phyloP scores from a whole-genome alignment of 805 yeast genomes.

The Saccharomycopsis olivae region DNA sequence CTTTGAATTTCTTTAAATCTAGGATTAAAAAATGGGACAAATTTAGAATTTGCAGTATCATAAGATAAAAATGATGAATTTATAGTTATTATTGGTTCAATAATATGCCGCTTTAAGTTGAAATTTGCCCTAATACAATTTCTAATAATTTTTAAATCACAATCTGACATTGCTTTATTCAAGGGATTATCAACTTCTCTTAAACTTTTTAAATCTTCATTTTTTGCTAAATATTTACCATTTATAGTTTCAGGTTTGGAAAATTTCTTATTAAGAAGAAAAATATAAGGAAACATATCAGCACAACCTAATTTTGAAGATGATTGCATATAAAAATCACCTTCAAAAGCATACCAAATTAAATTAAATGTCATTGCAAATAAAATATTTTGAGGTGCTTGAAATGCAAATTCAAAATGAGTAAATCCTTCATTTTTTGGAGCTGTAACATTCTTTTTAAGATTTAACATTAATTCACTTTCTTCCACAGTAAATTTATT shows the following conservation, averaged over 20 bases:
- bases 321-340: slow-evolving; percentile 13
- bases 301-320: neutral
- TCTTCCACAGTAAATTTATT: slow-evolving; percentile 15
- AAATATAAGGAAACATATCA: slow-evolving; percentile 1
- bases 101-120: neutral
- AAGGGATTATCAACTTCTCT: neutral
- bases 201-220: slow-evolving; percentile 1
- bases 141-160: slow-evolving; percentile 1
- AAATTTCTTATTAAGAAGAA: neutral
- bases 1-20: slow-evolving; percentile 1
- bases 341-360: slow-evolving; percentile 9
- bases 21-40: neutral
- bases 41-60: neutral
- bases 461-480: slow-evolving; percentile 5
- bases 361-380: slow-evolving; percentile 3
- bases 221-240: neutral
- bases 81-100: slow-evolving; percentile 10
- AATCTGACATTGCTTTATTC: neutral
- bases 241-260: neutral
- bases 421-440: slow-evolving; percentile 3
- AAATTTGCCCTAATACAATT: slow-evolving; percentile 5
- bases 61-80: slow-evolving; percentile 1
- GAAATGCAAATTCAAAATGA: slow-evolving; percentile 2
- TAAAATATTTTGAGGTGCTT: neutral
- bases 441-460: neutral